A percentile compares a stretch with the other conserved stretches of the same genome.
Conservation (phyloP, 1,284 basidiomycete genomes). For the Paramarasmius palmivorus region DNA sequence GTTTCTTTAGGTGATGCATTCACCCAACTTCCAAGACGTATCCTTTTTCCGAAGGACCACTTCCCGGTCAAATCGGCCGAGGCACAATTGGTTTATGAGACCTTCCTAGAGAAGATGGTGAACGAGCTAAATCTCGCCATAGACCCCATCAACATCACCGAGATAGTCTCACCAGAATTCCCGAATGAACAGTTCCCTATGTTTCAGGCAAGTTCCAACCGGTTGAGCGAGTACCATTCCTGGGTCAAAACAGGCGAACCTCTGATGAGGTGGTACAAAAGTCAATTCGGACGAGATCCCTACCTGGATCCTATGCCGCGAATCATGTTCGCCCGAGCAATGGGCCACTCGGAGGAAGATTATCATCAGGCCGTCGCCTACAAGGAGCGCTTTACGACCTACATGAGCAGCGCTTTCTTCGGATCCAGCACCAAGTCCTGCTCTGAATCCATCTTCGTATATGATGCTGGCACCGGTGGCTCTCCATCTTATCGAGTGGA, state of each 20-base stretch:
- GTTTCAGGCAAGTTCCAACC: constrained; percentile 29
- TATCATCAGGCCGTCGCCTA: constrained; percentile 25
- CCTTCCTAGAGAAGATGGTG: constrained; percentile 25
- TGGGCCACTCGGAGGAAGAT: constrained; percentile 22
- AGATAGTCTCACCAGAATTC: constrained; percentile 26
- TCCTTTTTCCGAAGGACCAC: constrained; percentile 34
- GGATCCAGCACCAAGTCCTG: constrained; percentile 29
- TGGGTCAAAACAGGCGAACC: constrained; percentile 32
- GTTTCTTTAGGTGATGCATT: constrained; percentile 21
- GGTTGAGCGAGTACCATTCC: constrained; percentile 33
- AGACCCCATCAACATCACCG: constrained; percentile 27
- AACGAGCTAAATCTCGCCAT: constrained; percentile 26
- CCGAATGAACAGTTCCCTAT: constrained; percentile 26
- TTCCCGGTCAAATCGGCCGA: constrained; percentile 29
- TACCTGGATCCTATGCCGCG: constrained; percentile 30
- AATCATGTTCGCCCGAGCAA: constrained; percentile 28
- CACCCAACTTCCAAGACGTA: constrained; percentile 27
- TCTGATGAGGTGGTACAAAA: constrained; percentile 21
- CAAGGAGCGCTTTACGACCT: constrained; percentile 25
- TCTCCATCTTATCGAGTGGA: constrained; percentile 32
- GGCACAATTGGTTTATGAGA: constrained; percentile 31
- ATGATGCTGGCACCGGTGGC: constrained; percentile 33
- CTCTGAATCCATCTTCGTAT: constrained; percentile 34
- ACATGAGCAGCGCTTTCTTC: constrained; percentile 25
- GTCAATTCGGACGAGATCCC: constrained; percentile 23